A percentile compares a stretch with the other conserved stretches of the same genome.
These are phyloP conservation scores for Catharanthus roseus DNA, from an alignment of 257 asterid species.

Conservation along the genomic window DNA sequence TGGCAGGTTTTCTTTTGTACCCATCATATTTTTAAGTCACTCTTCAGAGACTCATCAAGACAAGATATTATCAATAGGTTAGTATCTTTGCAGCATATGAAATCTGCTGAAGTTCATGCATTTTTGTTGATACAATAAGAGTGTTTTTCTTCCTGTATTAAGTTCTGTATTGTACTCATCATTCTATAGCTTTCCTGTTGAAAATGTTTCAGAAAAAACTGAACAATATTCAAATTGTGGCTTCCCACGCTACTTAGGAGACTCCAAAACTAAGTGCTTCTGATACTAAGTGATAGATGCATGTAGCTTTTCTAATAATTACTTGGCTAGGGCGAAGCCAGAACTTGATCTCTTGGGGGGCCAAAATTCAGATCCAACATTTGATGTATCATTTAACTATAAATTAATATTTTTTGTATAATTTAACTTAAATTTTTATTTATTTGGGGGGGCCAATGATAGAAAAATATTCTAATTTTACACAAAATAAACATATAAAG, in stretches of 20 bases:
- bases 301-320: not conserved
- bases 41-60: constrained; percentile 43
- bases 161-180: not conserved
- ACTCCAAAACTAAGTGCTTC: not conserved
- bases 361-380: too few relatives aligned
- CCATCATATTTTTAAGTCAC: constrained; percentile 49
- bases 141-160: not conserved
- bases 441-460: too few relatives aligned
- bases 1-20: constrained; percentile 68
- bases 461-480: too few relatives aligned
- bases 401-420: too few relatives aligned
- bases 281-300: not conserved
- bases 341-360: too few relatives aligned
- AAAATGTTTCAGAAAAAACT: not conserved
- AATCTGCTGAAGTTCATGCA: constrained; percentile 6
- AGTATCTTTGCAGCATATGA: constrained; percentile 16
- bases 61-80: constrained; percentile 66
- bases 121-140: constrained; percentile 5
- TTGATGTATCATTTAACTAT: too few relatives aligned
- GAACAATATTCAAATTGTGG: not conserved
- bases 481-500: too few relatives aligned
- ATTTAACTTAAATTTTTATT: too few relatives aligned
- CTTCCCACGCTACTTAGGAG: not conserved
- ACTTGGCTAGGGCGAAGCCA: not conserved
- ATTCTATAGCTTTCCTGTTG: not conserved